Evolutionary conservation across 2,329 filamentous ascomycete species (phyloP), one percentile per base, ranked within the genome.

Genomic region (Penicillium glabrum): DNA sequence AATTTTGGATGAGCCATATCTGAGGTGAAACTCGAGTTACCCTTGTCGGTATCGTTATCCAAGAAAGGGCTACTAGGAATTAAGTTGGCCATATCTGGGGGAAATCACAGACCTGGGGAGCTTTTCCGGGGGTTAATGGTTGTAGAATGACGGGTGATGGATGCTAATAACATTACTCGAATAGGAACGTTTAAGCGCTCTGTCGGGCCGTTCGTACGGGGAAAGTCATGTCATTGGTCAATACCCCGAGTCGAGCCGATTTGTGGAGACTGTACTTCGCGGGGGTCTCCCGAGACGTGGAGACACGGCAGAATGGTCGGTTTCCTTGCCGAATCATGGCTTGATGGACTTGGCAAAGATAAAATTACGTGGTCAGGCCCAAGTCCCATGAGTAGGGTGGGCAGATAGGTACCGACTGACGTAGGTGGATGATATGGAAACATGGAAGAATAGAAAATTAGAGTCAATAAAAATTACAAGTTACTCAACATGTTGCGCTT

Each of bases 401-500:
- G 9, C 27, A 29, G 27, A 29, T 29, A 29, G 27, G 27, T 11
- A 29, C 27, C 3, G 8, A 29, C 27, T 37, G 7, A 19, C 19
- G 3, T 23, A 41, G 35, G 37, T 41, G 37, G 19, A 23, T 11
- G 21, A 41, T 21, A 11, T 21, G 5, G 19, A 41, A 41, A 41
- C 13, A 11, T 21, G 5, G 37, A 41, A 41, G 6, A 11, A 10
- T 14, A 21, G 14, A 14, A 19, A 13, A 23, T 23, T 44, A 43
- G 33, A 13, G 2, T 41, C 26, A 14, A 26, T n/a, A 19, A 31
- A 10, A 41, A 50, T 5, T 16, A 33, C 27, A 29, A 27, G 11
- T 53, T 60, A 66, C 60, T 69, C 67, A 43, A 69, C 59, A 59
- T 69, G 67, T 46, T 68, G 57, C 29, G 56, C 55, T 19, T 59